Evolutionary conservation across 768 basidiomycete species (phyloP).

Genomic region (Kwoniella mangroviensis): DNA sequence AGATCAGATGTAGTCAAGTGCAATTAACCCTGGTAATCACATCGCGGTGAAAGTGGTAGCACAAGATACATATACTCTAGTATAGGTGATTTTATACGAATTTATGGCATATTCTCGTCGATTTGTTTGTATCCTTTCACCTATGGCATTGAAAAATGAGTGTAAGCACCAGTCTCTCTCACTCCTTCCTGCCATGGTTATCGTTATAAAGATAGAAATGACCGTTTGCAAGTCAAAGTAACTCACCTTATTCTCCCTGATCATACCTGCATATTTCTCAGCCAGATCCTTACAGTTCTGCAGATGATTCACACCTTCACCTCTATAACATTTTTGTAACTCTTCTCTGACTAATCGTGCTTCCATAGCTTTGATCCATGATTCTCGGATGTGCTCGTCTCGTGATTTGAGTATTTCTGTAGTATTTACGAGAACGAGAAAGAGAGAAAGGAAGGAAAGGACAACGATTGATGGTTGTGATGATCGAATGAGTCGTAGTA

Average conservation of each 20-base stretch:
- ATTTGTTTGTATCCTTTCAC: constrained; percentile 84
- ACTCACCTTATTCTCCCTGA: constrained; percentile 79
- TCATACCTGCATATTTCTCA: constrained; percentile 78
- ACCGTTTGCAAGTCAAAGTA: neutral
- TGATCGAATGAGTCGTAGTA: too few relatives aligned
- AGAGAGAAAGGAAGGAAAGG: too few relatives aligned
- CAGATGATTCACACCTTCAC: constrained; percentile 89
- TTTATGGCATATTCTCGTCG: constrained; percentile 58
- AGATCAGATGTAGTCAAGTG: too few relatives aligned
- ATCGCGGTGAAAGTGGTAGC: too few relatives aligned
- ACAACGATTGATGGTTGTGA: too few relatives aligned
- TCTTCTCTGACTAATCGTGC: constrained; percentile 84
- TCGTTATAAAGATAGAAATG: too few relatives aligned
- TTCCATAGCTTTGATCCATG: constrained; percentile 95
- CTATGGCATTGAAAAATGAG: constrained; percentile 59
- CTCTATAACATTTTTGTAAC: constrained; percentile 83
- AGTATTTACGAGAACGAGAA: too few relatives aligned
- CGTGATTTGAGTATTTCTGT: constrained; percentile 57
- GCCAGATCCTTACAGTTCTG: constrained; percentile 86
- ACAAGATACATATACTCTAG: neutral
- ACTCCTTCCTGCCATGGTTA: neutral
- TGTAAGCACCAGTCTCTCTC: neutral
- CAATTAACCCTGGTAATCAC: too few relatives aligned
- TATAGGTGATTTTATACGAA: neutral
- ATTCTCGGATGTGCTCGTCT: constrained; percentile 80